Percentiles rank a stretch among this genome's conserved stretches.
Evolutionary conservation across 139 green algal genomes (phyloP).

Genomic region (Eudorina sp.): DNA sequence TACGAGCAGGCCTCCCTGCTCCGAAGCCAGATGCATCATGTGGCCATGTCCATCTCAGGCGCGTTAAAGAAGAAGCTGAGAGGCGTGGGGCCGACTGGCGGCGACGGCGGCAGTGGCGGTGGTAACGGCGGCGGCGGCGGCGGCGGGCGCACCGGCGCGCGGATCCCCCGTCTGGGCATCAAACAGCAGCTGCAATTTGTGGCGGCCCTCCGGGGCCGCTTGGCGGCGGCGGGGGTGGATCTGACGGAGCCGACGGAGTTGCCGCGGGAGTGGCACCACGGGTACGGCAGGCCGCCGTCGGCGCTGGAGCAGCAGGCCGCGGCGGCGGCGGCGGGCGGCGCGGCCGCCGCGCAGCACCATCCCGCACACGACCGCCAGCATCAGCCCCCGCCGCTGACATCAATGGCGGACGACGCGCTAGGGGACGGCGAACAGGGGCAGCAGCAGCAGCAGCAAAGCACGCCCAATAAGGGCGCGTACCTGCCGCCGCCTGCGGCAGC

Average conservation of each 20-base stretch:
- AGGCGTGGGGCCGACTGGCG: no score
- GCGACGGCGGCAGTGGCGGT: neutral
- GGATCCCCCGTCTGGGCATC: neutral
- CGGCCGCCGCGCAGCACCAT: neutral
- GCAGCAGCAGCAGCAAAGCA: neutral
- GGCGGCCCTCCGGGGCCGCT: neutral
- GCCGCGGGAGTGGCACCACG: neutral
- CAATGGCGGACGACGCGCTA: no score
- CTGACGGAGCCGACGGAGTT: slow-evolving; percentile 14
- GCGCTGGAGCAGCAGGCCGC: neutral
- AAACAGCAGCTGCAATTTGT: neutral
- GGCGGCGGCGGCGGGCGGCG: neutral
- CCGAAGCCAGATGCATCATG: neutral
- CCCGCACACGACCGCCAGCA: no score
- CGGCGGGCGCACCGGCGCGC: neutral
- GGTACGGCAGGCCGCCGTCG: neutral
- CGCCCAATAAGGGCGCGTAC: neutral
- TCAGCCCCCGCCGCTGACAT: no score
- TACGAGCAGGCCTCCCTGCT: neutral
- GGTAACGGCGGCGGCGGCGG: neutral
- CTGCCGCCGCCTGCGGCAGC: neutral
- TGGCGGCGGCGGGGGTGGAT: neutral
- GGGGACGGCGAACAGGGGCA: neutral
- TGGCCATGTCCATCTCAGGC: neutral
- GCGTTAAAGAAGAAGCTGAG: neutral